Conservation (phyloP, 371 early-diverging fungal species). For the Actinomortierella ambigua region DNA sequence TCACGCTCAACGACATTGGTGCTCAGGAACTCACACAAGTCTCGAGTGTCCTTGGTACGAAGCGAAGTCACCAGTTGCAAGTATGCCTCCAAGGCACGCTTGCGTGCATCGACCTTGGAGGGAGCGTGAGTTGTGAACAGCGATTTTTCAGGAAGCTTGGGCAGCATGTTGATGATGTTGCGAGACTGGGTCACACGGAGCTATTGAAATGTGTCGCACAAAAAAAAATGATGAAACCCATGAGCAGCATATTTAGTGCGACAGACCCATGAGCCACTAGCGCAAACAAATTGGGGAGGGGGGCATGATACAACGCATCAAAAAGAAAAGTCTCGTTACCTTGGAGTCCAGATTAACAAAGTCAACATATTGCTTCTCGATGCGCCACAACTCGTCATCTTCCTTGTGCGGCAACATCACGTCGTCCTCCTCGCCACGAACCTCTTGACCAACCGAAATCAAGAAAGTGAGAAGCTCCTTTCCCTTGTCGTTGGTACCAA, state of each 20-base stretch:
- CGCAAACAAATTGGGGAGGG: too few relatives aligned
- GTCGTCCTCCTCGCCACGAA: slow-evolving; percentile 27
- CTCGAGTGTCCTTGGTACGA: slow-evolving; percentile 64
- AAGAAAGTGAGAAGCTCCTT: slow-evolving; percentile 66
- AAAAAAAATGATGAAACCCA: background rate
- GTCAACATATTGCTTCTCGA: slow-evolving; percentile 85
- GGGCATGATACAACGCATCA: too few relatives aligned
- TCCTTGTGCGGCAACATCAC: slow-evolving; percentile 40
- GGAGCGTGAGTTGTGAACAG: slow-evolving; percentile 73
- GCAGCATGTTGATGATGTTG: slow-evolving; percentile 53
- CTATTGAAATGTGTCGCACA: slow-evolving; percentile 28
- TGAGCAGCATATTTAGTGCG: too few relatives aligned
- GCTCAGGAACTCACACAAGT: slow-evolving; percentile 78
- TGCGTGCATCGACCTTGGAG: slow-evolving; percentile 71
- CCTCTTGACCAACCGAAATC: slow-evolving; percentile 50
- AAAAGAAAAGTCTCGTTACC: slow-evolving; percentile 52
- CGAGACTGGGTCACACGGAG: slow-evolving; percentile 57
- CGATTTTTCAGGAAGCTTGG: slow-evolving; percentile 79
- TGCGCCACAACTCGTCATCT: slow-evolving; percentile 70
- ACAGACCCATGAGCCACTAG: too few relatives aligned
- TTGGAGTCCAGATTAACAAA: slow-evolving; percentile 73
- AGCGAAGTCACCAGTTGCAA: slow-evolving; percentile 68
- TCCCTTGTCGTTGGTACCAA: slow-evolving; percentile 71
- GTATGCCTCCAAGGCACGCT: slow-evolving; percentile 78
- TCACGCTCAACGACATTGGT: slow-evolving; percentile 63